Evolutionary conservation across 495 filamentous ascomycete species (phyloP).

Genomic region (Pyrenula aspistea): DNA sequence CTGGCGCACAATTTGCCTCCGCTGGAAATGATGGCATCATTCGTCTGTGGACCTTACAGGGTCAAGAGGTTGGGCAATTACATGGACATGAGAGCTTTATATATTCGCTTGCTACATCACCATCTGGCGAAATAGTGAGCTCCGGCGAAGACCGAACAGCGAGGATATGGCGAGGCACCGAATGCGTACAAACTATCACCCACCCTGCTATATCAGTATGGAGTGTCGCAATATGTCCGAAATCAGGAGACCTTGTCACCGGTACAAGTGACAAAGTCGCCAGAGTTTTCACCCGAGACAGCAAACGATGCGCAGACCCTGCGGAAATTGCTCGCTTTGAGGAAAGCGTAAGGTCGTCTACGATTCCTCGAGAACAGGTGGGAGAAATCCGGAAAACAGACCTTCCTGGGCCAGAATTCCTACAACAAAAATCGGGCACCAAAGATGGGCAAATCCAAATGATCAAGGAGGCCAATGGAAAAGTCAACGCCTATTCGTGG

Average conservation of each 20-base stretch:
- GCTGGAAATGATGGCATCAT: constrained; percentile 83
- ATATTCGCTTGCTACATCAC: constrained; percentile 68
- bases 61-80: constrained; percentile 58
- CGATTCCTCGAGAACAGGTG: constrained; percentile 75
- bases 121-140: constrained; percentile 80
- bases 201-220: constrained; percentile 97
- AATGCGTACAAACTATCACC: constrained; percentile 91
- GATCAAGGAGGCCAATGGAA: constrained; percentile 70
- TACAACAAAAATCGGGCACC: constrained; percentile 64
- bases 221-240: constrained; percentile 67
- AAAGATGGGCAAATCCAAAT: constrained; percentile 93
- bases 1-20: constrained; percentile 76
- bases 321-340: constrained; percentile 57
- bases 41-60: constrained; percentile 69
- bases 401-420: constrained; percentile 73
- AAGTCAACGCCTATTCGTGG: constrained; percentile 73
- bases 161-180: constrained; percentile 67
- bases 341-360: constrained; percentile 64
- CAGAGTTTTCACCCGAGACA: constrained; percentile 68
- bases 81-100: constrained; percentile 92
- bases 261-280: constrained; percentile 85
- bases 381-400: constrained; percentile 80
- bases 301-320: constrained; percentile 55
- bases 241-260: constrained; percentile 82
- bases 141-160: constrained; percentile 88